A percentile compares a stretch with the other conserved stretches of the same genome.
These are phyloP conservation scores for Graphilbum fragrans DNA, from an alignment of 2,329 filamentous ascomycete species.

Conservation along the genomic window DNA sequence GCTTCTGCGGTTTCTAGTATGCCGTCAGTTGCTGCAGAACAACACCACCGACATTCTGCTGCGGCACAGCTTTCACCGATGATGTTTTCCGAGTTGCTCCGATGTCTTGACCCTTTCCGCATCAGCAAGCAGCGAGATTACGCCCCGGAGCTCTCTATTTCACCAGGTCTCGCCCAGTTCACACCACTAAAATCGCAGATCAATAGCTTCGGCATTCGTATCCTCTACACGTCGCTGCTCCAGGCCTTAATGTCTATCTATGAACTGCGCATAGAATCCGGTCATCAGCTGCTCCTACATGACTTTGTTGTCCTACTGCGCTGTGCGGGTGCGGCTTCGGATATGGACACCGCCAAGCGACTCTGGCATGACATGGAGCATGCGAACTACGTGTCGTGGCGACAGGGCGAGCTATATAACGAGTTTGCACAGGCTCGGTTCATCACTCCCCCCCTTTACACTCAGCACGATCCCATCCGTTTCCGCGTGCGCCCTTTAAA, in stretches of 20 bases:
- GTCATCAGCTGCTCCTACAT: conserved; percentile 17
- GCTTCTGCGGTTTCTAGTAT: too few species aligned
- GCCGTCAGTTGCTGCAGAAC: neutral
- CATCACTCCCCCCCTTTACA: conserved; percentile 31
- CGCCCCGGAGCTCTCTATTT: conserved; percentile 25
- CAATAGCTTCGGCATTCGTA: conserved; percentile 32
- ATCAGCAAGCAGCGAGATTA: conserved; percentile 38
- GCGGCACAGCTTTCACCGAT: conserved; percentile 32
- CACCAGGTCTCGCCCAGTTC: conserved; percentile 25
- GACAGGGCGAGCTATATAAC: conserved; percentile 20
- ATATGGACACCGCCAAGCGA: conserved; percentile 19
- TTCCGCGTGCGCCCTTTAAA: conserved; percentile 23
- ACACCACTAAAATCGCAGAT: conserved; percentile 23
- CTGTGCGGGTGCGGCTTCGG: conserved; percentile 32
- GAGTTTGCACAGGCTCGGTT: conserved; percentile 38
- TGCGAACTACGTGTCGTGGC: conserved; percentile 11
- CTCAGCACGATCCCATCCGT: conserved; percentile 28
- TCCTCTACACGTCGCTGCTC: conserved; percentile 25
- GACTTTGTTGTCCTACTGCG: conserved; percentile 34
- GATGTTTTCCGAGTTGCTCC: conserved; percentile 52
- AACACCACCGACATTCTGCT: neutral
- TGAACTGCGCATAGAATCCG: conserved; percentile 17
- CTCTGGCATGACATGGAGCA: conserved; percentile 14
- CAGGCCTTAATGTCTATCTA: conserved; percentile 21
- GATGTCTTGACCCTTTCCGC: conserved; percentile 44